Conservation (phyloP, 1,139 yeast genomes). For the Kodamaea anthophila region DNA sequence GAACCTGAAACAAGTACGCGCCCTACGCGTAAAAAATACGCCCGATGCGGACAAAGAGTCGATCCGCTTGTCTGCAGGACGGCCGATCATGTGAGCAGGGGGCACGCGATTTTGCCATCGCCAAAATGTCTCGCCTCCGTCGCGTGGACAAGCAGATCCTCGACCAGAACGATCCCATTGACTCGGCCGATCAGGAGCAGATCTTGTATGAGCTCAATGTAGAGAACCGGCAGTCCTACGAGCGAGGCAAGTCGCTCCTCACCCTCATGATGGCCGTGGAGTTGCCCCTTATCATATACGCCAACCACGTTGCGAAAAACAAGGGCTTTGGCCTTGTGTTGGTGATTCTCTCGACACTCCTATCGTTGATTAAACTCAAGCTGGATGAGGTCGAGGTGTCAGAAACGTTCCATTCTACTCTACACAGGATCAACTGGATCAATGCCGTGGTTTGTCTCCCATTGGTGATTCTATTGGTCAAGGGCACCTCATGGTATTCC, state of each 20-base stretch:
- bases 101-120: too few species aligned
- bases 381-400: slow-evolving; percentile 4
- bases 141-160: slow-evolving; percentile 11
- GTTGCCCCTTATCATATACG: slow-evolving; percentile 10
- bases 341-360: slow-evolving; percentile 7
- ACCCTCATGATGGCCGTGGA: slow-evolving; percentile 10
- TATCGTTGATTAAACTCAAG: slow-evolving; percentile 7
- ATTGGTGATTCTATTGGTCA: slow-evolving; percentile 6
- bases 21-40: too few species aligned
- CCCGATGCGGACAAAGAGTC: too few species aligned
- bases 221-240: slow-evolving; percentile 9
- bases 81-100: too few species aligned
- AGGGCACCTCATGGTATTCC: slow-evolving; percentile 3
- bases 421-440: slow-evolving; percentile 4
- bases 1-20: too few species aligned
- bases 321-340: slow-evolving; percentile 8
- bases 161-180: slow-evolving; percentile 8
- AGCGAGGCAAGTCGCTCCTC: slow-evolving; percentile 6
- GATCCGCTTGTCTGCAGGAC: too few species aligned
- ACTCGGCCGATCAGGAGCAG: slow-evolving; percentile 12
- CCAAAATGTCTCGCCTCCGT: slow-evolving; percentile 11
- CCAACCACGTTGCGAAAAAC: slow-evolving; percentile 5
- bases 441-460: slow-evolving; percentile 11
- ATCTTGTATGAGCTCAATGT: slow-evolving; percentile 8
- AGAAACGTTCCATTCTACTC: not conserved